Conservation (phyloP, 129 eudicot species). For the Escallonia herrerae region DNA sequence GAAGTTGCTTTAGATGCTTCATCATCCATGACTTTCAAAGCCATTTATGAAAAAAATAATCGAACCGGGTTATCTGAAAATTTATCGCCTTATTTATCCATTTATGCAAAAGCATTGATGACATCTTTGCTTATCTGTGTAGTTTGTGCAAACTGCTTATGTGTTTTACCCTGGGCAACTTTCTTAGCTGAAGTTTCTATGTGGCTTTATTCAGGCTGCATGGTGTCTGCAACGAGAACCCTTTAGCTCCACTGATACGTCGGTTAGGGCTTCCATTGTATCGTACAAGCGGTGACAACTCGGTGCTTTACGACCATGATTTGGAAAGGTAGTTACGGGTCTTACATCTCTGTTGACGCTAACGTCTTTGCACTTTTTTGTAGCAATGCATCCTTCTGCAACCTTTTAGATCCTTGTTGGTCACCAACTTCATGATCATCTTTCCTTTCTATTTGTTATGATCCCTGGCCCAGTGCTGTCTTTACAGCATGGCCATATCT, state of each 20-base stretch:
- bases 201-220: conserved; percentile 58
- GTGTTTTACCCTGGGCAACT: neutral
- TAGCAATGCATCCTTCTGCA: too few relatives aligned
- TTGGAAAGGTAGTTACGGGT: conserved; percentile 65
- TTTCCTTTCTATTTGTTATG: too few relatives aligned
- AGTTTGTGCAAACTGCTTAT: neutral
- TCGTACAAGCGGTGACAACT: conserved; percentile 97
- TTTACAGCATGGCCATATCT: neutral
- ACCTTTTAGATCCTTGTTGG: too few relatives aligned
- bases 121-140: neutral
- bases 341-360: neutral
- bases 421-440: neutral
- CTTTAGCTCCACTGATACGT: conserved; percentile 90
- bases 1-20: too few relatives aligned
- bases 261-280: conserved; percentile 78
- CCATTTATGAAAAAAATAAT: too few relatives aligned
- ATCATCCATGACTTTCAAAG: too few relatives aligned
- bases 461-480: neutral
- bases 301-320: conserved; percentile 94
- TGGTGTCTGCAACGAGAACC: conserved; percentile 99
- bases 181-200: neutral
- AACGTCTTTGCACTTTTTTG: too few relatives aligned
- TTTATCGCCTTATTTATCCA: too few relatives aligned
- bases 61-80: too few relatives aligned
- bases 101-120: neutral